Percentiles rank a stretch among this genome's conserved stretches.
Evolutionary conservation across 257 asterid species (phyloP).

Genomic region (Rhazya stricta): DNA sequence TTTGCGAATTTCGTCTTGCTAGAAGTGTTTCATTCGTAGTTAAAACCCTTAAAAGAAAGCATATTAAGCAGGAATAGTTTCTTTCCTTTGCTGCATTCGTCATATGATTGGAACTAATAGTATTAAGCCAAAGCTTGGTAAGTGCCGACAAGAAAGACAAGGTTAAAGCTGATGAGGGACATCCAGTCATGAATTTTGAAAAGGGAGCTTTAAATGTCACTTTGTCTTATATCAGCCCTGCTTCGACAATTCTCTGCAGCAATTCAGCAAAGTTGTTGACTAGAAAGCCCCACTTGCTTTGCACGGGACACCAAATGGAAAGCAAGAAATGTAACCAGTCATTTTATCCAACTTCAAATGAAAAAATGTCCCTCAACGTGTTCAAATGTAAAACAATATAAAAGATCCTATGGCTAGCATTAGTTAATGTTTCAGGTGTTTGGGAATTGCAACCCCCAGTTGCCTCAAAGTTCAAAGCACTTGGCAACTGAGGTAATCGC

Average conservation of each 20-base stretch:
- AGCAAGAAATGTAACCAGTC: not conserved
- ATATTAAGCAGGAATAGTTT: not conserved
- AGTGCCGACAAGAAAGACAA: no score
- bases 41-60: not conserved
- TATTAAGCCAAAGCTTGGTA: not conserved
- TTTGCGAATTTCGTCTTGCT: not conserved
- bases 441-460: no score
- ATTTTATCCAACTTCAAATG: no score
- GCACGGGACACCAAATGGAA: not conserved
- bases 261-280: no score
- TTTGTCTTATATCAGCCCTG: no score
- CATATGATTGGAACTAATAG: not conserved
- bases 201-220: not conserved
- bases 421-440: not conserved
- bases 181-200: no score
- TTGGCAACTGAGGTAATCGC: not conserved
- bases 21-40: no score
- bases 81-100: not conserved
- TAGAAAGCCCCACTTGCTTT: not conserved
- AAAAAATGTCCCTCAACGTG: not conserved
- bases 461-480: not conserved
- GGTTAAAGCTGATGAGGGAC: no score
- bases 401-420: not conserved
- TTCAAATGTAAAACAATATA: not conserved
- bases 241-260: no score